A percentile compares a stretch with the other conserved stretches of the same genome.
Evolutionary conservation across 2,329 filamentous ascomycete genomes (phyloP).

Genomic region (Beauveria medogensis): DNA sequence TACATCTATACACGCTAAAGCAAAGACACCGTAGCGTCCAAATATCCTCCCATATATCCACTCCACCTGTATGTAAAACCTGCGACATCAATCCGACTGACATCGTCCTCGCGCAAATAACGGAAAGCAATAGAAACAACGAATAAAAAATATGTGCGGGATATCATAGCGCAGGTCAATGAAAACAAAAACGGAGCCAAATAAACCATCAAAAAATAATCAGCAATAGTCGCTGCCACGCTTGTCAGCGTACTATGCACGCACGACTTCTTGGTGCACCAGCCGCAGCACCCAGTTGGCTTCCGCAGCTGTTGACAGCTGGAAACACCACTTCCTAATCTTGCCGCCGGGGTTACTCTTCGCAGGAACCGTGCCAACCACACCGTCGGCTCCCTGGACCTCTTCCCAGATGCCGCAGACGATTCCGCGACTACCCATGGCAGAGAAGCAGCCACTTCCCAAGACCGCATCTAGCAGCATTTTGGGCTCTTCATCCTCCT

Average conservation of each 20-base stretch:
- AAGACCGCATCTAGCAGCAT: conserved; percentile 76
- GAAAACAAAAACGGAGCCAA: neutral
- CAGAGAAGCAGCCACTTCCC: conserved; percentile 75
- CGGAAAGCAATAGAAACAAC: neutral
- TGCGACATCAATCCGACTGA: neutral
- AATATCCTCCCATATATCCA: neutral
- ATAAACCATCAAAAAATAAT: neutral
- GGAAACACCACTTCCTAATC: conserved; percentile 58
- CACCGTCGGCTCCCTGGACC: conserved; percentile 53
- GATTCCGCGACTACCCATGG: conserved; percentile 77
- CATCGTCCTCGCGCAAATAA: neutral
- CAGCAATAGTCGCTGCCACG: neutral
- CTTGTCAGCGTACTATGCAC: conserved; percentile 18
- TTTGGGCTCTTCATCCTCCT: conserved; percentile 45
- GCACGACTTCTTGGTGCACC: conserved; percentile 48
- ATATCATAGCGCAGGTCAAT: conserved; percentile 3
- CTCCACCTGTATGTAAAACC: neutral
- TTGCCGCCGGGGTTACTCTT: conserved; percentile 44
- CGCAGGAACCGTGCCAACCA: conserved; percentile 42
- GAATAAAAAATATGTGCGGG: neutral
- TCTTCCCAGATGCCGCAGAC: conserved; percentile 85
- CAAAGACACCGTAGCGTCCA: neutral
- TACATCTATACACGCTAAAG: neutral
- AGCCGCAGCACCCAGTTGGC: conserved; percentile 49
- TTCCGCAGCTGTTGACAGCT: conserved; percentile 45